phyloP scores from a whole-genome alignment of 2,329 filamentous ascomycete genomes.

The Penicillium crustosum region DNA sequence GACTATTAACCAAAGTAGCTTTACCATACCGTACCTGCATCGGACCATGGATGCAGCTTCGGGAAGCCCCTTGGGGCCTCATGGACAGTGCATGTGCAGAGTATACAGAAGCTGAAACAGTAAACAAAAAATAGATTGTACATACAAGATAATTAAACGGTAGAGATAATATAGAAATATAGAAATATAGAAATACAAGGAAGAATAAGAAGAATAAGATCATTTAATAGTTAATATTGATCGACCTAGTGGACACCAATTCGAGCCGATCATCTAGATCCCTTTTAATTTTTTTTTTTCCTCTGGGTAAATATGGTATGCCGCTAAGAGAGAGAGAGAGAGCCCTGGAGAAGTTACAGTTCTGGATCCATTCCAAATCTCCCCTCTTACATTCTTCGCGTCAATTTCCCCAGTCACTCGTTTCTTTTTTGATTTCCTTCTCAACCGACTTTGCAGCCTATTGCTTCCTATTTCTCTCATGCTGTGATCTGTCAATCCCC shows the following conservation, averaged over 20 bases:
- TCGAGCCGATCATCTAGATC: constrained; percentile 25
- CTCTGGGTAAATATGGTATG: constrained; percentile 7
- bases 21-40: neutral
- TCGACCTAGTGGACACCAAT: constrained; percentile 18
- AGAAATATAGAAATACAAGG: neutral
- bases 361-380: constrained; percentile 13
- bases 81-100: neutral
- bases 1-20: neutral
- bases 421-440: neutral
- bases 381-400: constrained; percentile 16
- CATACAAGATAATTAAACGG: neutral
- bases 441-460: constrained; percentile 1
- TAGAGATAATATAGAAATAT: neutral
- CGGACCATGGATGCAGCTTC: constrained; percentile 3
- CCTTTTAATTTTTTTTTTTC: constrained; percentile 10
- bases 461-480: neutral
- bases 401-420: constrained; percentile 6
- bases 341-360: constrained; percentile 1
- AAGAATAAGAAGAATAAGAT: neutral
- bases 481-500: constrained; percentile 3
- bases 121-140: neutral
- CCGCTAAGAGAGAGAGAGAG: constrained; percentile 4
- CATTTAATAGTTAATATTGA: constrained; percentile 1
- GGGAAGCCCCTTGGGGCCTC: constrained; percentile 4
- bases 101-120: neutral